These are phyloP conservation scores for Calonectria henricotiae DNA, from an alignment of 2,329 filamentous ascomycete species.

Conservation along the genomic window DNA sequence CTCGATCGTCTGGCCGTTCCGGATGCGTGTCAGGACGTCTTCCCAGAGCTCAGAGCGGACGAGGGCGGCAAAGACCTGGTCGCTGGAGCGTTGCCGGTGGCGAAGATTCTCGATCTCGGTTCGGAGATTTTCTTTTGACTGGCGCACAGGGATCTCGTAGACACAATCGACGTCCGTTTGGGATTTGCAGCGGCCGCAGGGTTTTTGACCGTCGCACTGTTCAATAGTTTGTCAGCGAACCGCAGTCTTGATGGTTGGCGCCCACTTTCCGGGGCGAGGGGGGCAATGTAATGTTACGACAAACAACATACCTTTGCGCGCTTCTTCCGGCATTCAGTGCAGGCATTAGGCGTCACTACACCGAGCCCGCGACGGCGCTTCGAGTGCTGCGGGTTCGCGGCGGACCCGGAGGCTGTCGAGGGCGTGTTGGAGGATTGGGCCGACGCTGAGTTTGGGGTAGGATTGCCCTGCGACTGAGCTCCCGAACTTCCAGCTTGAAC, in stretches of 20 bases:
- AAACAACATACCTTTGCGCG: constrained; percentile 69
- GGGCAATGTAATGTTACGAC: background rate
- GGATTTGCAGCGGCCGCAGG: constrained; percentile 70
- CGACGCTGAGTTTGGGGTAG: constrained; percentile 52
- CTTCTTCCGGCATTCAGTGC: constrained; percentile 75
- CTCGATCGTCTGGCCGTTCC: constrained; percentile 70
- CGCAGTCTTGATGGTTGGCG: background rate
- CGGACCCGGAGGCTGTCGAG: constrained; percentile 46
- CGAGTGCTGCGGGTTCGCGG: constrained; percentile 57
- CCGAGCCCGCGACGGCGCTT: constrained; percentile 72
- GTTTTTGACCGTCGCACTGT: constrained; percentile 74
- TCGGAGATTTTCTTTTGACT: constrained; percentile 76
- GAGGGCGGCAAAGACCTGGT: constrained; percentile 72
- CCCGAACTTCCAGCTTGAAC: constrained; percentile 42
- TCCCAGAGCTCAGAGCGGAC: constrained; percentile 68
- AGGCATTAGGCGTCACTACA: constrained; percentile 74
- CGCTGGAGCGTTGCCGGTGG: constrained; percentile 69
- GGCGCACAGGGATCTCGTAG: constrained; percentile 76
- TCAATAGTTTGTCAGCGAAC: constrained; percentile 39
- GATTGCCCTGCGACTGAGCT: constrained; percentile 53
- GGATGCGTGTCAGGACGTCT: constrained; percentile 70
- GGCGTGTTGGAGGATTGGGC: constrained; percentile 52
- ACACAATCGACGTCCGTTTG: constrained; percentile 73
- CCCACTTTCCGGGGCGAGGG: background rate
- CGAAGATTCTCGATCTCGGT: constrained; percentile 73